A percentile compares a stretch with the other conserved stretches of the same genome.
phyloP scores from a whole-genome alignment of 805 yeast species.

The Zygosaccharomyces bisporus region DNA sequence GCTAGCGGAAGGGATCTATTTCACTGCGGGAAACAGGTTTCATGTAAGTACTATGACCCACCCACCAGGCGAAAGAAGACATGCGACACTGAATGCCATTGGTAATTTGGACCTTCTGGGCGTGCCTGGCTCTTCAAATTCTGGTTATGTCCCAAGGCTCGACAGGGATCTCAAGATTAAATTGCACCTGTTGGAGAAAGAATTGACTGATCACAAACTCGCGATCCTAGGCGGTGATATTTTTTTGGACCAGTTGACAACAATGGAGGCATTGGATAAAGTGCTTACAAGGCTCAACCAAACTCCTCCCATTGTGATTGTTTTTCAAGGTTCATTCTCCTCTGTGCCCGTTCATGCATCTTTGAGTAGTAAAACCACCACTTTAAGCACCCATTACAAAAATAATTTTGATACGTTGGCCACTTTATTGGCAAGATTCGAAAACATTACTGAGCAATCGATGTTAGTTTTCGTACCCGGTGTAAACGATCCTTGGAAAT shows the following conservation, averaged over 20 bases:
- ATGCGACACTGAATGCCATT: constrained; percentile 58
- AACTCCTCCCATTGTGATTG: constrained; percentile 63
- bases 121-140: constrained; percentile 35
- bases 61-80: constrained; percentile 83
- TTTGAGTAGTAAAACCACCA: constrained; percentile 46
- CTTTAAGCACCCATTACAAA: constrained; percentile 56
- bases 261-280: constrained; percentile 62
- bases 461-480: constrained; percentile 82
- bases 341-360: constrained; percentile 61
- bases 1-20: constrained; percentile 80
- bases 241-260: constrained; percentile 54
- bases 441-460: constrained; percentile 34
- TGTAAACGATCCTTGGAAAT: constrained; percentile 89
- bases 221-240: constrained; percentile 74
- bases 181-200: constrained; percentile 53
- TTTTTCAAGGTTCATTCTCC: constrained; percentile 78
- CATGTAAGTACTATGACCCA: constrained; percentile 74
- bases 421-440: constrained; percentile 51
- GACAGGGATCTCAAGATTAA: constrained; percentile 56
- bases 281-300: constrained; percentile 53
- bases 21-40: constrained; percentile 61
- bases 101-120: constrained; percentile 75
- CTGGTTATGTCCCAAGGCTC: constrained; percentile 47
- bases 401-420: constrained; percentile 73
- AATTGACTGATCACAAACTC: constrained; percentile 53